Base-by-base conservation (phyloP, 1,139 yeast species). In the Debaryomyces nepalensis region DNA sequence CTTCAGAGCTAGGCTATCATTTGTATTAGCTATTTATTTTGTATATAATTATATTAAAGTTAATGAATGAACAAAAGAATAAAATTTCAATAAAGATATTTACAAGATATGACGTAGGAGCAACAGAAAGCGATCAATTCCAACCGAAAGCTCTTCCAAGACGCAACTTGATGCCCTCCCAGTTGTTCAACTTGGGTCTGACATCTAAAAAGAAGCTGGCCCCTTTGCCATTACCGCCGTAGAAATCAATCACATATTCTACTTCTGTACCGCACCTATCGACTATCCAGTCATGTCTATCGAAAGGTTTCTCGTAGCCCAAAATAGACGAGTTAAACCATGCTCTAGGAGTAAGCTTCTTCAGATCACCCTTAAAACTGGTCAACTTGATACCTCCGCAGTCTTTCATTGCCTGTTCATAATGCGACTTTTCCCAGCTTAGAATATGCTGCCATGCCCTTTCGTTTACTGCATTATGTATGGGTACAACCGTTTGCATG, bases 211-310 rank as follows among this genome's bases (percentile, higher is more conserved):
- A 87, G 49, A 91, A 87, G 47, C 84, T 77, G 80, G 89, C 66
- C 64, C 70, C 60, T 21, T 73, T 72, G 2, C 80, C 78, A 42
- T 76, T 77, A 6, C 88, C 87, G 10, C 85, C 66, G 63, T 93
- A 93, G 61, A 89, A 93, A 62, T 93, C 99, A 58, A 93, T 91
- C 34, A 93, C 97, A 55, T 93, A 93, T 42, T 90, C 97, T 12
- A 93, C 77, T 42, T 78, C 77, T 11, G 70, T 77, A 2, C 98
- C 98, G 63, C 97, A 88, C 41, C 98, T 72, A 56, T 87, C 84
- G n/a, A 93, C 77, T 9, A 78, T 71, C 99, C 99, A 93, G 65
- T 93, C 99, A 61, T 93, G 99, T 55, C 99, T 78, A 65, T 93
- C 99, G 66, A 93, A 93, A 0, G 99, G 99, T 49, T 77, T 78